Conservation (phyloP, 108 stramenopile species). For the Cylindrotheca closterium region DNA sequence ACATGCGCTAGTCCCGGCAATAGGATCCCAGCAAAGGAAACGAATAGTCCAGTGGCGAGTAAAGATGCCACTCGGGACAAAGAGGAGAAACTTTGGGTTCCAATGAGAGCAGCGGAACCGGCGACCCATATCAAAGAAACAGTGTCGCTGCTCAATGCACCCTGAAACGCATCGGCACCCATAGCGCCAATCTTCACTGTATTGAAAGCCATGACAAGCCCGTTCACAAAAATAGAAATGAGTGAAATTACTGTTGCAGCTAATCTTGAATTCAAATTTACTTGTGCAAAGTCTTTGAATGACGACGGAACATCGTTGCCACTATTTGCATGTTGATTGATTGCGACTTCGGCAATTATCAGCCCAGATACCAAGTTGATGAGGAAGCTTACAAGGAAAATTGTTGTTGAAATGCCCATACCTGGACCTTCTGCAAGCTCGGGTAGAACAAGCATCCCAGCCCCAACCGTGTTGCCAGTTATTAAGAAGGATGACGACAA, state of each 20-base stretch:
- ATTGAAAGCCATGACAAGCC: constrained; percentile 56
- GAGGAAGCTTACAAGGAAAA: constrained; percentile 57
- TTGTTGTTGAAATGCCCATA: constrained; percentile 36
- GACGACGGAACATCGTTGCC: constrained; percentile 45
- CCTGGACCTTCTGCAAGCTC: constrained; percentile 59
- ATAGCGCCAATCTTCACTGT: constrained; percentile 44
- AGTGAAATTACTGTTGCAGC: constrained; percentile 45
- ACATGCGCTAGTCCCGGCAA: constrained; percentile 56
- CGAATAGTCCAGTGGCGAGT: constrained; percentile 52
- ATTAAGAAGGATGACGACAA: constrained; percentile 60
- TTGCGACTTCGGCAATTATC: constrained; percentile 72
- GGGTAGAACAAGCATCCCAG: constrained; percentile 63
- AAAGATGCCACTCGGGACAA: constrained; percentile 44
- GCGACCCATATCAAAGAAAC: constrained; percentile 27
- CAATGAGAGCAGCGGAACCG: constrained; percentile 33
- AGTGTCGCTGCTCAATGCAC: not conserved
- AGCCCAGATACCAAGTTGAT: constrained; percentile 73
- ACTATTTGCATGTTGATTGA: constrained; percentile 57
- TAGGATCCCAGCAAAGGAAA: constrained; percentile 46
- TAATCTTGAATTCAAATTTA: constrained; percentile 14
- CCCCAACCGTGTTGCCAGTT: constrained; percentile 81
- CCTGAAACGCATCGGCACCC: constrained; percentile 10
- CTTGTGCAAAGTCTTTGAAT: constrained; percentile 79
- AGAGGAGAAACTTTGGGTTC: constrained; percentile 35
- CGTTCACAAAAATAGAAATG: constrained; percentile 55